Base-by-base conservation (phyloP, 1,139 yeast species). In the Suhomyces terraborum region DNA sequence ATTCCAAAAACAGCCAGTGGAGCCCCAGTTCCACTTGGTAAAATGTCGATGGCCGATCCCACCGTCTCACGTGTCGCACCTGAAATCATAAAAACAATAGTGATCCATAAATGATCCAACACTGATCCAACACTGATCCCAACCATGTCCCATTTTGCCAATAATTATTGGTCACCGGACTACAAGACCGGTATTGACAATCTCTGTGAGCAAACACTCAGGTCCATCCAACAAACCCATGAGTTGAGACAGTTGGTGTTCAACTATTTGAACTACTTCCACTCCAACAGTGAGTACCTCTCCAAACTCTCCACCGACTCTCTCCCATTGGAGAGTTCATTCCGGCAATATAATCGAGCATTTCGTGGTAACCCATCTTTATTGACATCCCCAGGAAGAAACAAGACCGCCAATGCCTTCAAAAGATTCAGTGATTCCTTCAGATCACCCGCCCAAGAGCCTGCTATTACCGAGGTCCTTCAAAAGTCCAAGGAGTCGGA, bases 161-260 rank as follows among this genome's bases (percentile, higher is more conserved):
- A 68, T 45, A 32, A 52, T 28, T 73, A 66, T 56, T 73, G 78
- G 77, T 65, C 77, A 5, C 56, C 75, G 4, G 79, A 73, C 55
- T 69, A 66, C 47, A 55, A 53, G 28, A 53, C 69, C 4, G 75
- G 77, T 2, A 62, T 73, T 14, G 64, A 61, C 21, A 53, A 48
- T 32, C 51, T 73, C 27, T 52, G 59, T 14, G 45, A 49, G 3
- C 77, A 72, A 47, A 58, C 67, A 19, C 45, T 51, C 14, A 53
- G 59, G 20, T 69, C 76, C 9, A 51, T 73, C 22, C 54, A 55
- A 20, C 78, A 73, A 52, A 53, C 71, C 8, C 77, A 73, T 47
- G 77, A 72, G 34, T 58, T 72, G 19, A 59, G 75, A 19, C 65
- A 59, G 41, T 58, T 73, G 48, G 69, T 71, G 32, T 66, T 68